Evolutionary conservation across 1,139 yeast genomes (phyloP), one percentile per base, ranked within the genome.

Genomic region (Pichia sp.): DNA sequence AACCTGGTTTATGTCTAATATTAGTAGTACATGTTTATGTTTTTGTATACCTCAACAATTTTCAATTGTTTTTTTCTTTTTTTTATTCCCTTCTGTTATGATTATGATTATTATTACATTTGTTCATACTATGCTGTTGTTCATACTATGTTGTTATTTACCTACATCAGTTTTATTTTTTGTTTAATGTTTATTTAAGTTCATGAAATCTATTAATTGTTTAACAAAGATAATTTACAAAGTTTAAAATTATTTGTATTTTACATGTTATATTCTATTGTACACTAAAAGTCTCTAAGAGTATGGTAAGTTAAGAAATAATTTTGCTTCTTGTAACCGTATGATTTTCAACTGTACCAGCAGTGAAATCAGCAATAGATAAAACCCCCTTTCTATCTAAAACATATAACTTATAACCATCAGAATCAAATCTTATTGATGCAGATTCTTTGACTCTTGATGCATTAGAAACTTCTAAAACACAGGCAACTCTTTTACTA

Each of bases 321-420:
- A 82, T 77, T 63, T 82, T 84, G 68, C 95, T 84, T 65, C 86
- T 82, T 19, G 87, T 79, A 14, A 87, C 85, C n/a, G 87, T 90
- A n/a, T 79, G 79, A 60, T 82, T 85, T 58, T 80, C 83, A 1
- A 95, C 93, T 16, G 83, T 69, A 5, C 95, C 96, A 51, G 90
- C 91, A 18, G 95, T 87, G 67, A 89, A 91, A 67, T 91, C 97
- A 62, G 87, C 88, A 28, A 89, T 79, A 59, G 83, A 81, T 48
- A 90, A 72, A 1, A 81, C 69, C 0, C 97, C 97, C 61, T 86
- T 87, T 43, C 96, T 73, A 67, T 91, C 98, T 14, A 89, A 76
- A 6, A 82, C 76, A 59, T 81, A 84, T 25, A 91, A 72, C 56
- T 82, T 83, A 46, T 91, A 91, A 0, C 98, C 97, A 62, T 87